phyloP scores from a whole-genome alignment of 2,329 filamentous ascomycete genomes.

The Xylaria sp. region DNA sequence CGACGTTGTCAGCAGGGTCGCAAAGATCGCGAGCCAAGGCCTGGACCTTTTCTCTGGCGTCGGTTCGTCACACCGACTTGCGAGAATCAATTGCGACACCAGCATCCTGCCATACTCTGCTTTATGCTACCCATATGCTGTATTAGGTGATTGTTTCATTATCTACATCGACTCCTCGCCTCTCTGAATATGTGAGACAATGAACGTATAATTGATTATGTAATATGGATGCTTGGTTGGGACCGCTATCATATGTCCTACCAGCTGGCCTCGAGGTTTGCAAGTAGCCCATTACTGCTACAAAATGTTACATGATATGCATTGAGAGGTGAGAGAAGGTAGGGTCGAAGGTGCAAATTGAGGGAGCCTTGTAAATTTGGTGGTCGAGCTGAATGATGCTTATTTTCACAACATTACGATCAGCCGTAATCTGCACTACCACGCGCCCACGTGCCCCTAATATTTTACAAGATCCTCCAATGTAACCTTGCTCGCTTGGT shows the following conservation, averaged over 20 bases:
- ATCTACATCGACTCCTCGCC: no score
- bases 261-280: no score
- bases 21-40: background rate
- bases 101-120: background rate
- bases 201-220: background rate
- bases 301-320: background rate
- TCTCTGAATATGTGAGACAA: background rate
- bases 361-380: background rate
- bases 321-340: background rate
- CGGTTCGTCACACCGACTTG: background rate
- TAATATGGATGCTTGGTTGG: background rate
- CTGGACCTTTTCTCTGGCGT: background rate
- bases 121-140: background rate
- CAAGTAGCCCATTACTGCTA: background rate
- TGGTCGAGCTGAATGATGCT: background rate
- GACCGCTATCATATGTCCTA: background rate
- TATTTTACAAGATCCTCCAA: constrained; percentile 15
- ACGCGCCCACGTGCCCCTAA: constrained; percentile 31
- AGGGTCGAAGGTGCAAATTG: background rate
- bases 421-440: constrained; percentile 16
- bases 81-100: background rate
- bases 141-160: background rate
- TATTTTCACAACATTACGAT: constrained; percentile 11
- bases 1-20: background rate
- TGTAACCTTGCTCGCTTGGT: constrained; percentile 16